Evolutionary conservation across 176 grass and related monocot genomes (phyloP), one percentile per base, ranked within the genome.

Genomic region (Eleusine coracana): DNA sequence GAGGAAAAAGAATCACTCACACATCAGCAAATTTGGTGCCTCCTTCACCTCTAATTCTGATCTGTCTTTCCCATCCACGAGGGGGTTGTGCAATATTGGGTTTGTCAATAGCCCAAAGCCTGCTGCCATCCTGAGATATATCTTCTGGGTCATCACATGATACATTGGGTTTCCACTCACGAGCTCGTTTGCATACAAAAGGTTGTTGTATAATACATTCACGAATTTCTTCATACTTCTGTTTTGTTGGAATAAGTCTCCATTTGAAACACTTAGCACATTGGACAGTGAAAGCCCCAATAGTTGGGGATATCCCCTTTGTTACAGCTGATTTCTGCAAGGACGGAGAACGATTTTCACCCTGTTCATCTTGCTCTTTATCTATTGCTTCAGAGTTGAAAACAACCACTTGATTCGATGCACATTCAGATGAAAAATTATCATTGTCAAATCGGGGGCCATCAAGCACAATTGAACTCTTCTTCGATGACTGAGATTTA

Each of bases 81-180:
- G 96, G 96, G n/a, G 96, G 41, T 76, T 88, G 82, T 23, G 96
- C 92, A 65, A 98, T 98, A 68, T 94, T 95, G 51, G 96, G 96
- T 77, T 90, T 99, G 85, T 99, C 96, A 46, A 99, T 99, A 81
- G 96, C 96, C 96, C 96, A 99, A 42, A 99, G 77, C 56, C 96
- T 92, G 65, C 89, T 93, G 49, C 96, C 96, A 76, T 99, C 96
- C 73, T 99, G 96, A 75, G 93, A 99, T 73, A 99, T 99, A 76
- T 99, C 96, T 86, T 90, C 91, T 82, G 66, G 79, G 39, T 99
- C 91, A 44, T 90, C 71, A 39, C 96, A 99, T 74, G 84, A 70
- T 69, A 99, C 79, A 69, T 88, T 81, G 27, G 90, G 90, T 41
- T 83, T 92, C 96, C 96, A 96, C 65, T 99, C 96, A 37, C 83